Percentiles rank a stretch among this genome's conserved stretches.
Evolutionary conservation across 1,284 basidiomycete species (phyloP).

Genomic region (Anthracocystis walkeri): DNA sequence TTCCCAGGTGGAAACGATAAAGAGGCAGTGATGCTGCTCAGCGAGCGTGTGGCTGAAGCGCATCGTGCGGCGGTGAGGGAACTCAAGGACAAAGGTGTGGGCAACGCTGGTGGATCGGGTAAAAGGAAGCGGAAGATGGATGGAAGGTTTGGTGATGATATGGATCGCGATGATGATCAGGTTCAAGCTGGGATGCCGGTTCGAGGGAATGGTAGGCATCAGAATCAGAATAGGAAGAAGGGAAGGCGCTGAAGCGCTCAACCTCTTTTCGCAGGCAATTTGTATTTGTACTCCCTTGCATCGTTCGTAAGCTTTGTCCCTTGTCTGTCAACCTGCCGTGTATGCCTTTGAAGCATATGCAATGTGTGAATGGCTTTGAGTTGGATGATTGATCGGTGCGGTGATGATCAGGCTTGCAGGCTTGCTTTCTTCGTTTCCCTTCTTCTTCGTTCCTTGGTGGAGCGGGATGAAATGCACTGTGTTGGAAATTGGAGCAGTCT

Average conservation of each 20-base stretch:
- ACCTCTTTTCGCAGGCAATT: not conserved
- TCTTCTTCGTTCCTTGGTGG: too few species aligned
- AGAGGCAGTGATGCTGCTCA: conserved; percentile 87
- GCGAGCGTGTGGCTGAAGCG: conserved; percentile 91
- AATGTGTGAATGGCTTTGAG: too few species aligned
- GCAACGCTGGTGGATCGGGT: conserved; percentile 60
- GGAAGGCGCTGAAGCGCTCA: conserved; percentile 39
- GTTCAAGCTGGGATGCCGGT: conserved; percentile 54
- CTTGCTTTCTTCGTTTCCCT: too few species aligned
- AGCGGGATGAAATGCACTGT: too few species aligned
- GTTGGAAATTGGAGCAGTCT: too few species aligned
- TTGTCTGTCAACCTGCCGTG: too few species aligned
- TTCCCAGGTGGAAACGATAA: conserved; percentile 83
- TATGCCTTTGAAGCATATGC: too few species aligned
- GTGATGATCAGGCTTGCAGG: too few species aligned
- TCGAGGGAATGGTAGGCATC: conserved; percentile 29
- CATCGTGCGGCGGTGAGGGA: conserved; percentile 84
- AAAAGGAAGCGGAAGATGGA: conserved; percentile 61
- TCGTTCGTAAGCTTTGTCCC: too few species aligned
- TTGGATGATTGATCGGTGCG: too few species aligned
- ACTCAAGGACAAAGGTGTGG: conserved; percentile 62
- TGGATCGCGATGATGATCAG: conserved; percentile 68
- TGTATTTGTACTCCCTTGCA: too few species aligned
- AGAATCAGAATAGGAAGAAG: conserved; percentile 36
- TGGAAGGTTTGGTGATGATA: conserved; percentile 52